These are phyloP conservation scores for Podospora didyma DNA, from an alignment of 495 filamentous ascomycete species.

Conservation along the genomic window DNA sequence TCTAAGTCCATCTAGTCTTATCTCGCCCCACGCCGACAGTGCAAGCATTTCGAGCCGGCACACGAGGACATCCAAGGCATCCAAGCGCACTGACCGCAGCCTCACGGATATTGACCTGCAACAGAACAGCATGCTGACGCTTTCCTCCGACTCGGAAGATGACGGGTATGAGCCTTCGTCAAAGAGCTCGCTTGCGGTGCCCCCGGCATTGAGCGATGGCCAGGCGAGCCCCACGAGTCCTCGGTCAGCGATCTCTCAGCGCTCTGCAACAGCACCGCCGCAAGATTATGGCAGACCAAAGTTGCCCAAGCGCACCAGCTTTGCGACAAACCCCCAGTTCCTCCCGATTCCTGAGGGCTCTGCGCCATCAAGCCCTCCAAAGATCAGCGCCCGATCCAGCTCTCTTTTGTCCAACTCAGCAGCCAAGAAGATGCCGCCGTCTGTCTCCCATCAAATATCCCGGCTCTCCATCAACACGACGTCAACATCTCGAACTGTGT, in stretches of 20 bases:
- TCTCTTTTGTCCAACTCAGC: constrained; percentile 13
- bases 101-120: constrained; percentile 41
- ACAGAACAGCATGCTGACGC: constrained; percentile 43
- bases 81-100: constrained; percentile 39
- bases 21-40: constrained; percentile 31
- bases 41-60: constrained; percentile 48
- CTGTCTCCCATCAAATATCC: constrained; percentile 8
- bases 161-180: constrained; percentile 28
- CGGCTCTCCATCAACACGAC: constrained; percentile 16
- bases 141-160: constrained; percentile 47
- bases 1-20: constrained; percentile 15
- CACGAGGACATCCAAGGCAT: constrained; percentile 47
- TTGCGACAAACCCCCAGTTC: constrained; percentile 19
- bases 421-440: constrained; percentile 3
- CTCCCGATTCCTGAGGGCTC: constrained; percentile 15
- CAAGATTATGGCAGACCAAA: constrained; percentile 17
- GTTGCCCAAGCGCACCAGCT: constrained; percentile 19
- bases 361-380: constrained; percentile 5
- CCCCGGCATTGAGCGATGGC: constrained; percentile 22
- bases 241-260: constrained; percentile 23
- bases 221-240: constrained; percentile 27
- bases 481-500: constrained; percentile 12
- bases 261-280: constrained; percentile 1
- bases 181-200: constrained; percentile 22
- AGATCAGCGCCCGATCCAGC: constrained; percentile 15